Evolutionary conservation across 2,329 filamentous ascomycete species (phyloP).

Genomic region (Podosphaera leucotricha): DNA sequence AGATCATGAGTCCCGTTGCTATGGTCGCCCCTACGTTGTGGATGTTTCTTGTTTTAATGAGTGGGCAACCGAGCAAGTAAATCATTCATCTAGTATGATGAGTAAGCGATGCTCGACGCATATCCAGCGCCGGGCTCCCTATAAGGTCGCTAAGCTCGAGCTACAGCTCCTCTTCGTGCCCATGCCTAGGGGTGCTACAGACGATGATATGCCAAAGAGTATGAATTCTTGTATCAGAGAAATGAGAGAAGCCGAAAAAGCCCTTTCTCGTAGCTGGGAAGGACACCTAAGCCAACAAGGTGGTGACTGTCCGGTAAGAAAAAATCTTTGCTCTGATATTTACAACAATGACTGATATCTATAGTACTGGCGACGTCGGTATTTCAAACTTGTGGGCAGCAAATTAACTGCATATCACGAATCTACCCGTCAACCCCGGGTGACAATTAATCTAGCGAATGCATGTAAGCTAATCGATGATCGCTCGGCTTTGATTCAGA

Average conservation of each 20-base stretch:
- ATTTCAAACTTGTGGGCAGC: constrained; percentile 79
- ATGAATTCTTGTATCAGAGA: constrained; percentile 94
- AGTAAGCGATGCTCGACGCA: constrained; percentile 61
- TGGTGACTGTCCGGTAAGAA: constrained; percentile 82
- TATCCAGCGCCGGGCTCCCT: constrained; percentile 68
- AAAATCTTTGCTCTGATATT: background rate
- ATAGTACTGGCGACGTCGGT: constrained; percentile 91
- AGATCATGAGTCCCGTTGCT: constrained; percentile 74
- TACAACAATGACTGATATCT: background rate
- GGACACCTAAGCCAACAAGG: constrained; percentile 88
- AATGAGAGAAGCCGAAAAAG: constrained; percentile 70
- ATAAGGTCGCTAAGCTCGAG: constrained; percentile 85
- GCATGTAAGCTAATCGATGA: constrained; percentile 88
- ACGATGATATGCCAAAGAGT: constrained; percentile 98
- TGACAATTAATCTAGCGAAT: constrained; percentile 89
- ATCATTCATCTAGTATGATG: constrained; percentile 66
- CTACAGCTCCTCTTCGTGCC: constrained; percentile 88
- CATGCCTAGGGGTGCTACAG: constrained; percentile 61
- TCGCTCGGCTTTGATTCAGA: constrained; percentile 58
- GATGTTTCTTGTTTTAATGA: constrained; percentile 96
- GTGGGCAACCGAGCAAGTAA: constrained; percentile 76
- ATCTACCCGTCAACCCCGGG: constrained; percentile 78
- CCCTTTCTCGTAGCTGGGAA: constrained; percentile 57
- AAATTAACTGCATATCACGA: constrained; percentile 94
- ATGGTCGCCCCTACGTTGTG: constrained; percentile 64